Evolutionary conservation across 495 filamentous ascomycete species (phyloP).

Genomic region (Corynascus novoguineensis): DNA sequence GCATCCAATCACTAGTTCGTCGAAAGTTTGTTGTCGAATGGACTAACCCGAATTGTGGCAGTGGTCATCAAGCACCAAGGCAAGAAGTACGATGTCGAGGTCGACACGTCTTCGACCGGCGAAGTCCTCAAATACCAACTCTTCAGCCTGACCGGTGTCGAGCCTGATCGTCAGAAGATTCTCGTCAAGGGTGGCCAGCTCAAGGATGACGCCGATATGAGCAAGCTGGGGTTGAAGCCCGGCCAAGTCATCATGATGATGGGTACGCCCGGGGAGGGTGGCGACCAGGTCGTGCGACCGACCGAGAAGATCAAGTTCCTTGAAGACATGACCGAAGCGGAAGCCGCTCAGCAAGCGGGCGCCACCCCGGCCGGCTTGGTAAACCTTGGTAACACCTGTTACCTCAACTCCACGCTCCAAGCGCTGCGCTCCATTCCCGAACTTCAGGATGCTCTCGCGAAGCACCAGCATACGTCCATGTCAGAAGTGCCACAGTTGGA

Average conservation of each 20-base stretch:
- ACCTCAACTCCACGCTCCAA: conserved; percentile 94
- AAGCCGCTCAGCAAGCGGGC: conserved; percentile 73
- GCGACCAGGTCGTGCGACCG: conserved; percentile 60
- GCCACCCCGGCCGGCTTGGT: conserved; percentile 84
- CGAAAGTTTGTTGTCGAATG: neutral
- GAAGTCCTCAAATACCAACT: conserved; percentile 94
- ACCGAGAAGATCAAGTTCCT: conserved; percentile 81
- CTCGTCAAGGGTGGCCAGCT: conserved; percentile 88
- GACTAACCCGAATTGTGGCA: conserved; percentile 33
- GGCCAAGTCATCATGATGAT: conserved; percentile 94
- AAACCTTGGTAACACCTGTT: conserved; percentile 96
- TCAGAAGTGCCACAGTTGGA: conserved; percentile 50
- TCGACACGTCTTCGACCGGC: conserved; percentile 77
- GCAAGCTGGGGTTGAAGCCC: conserved; percentile 75
- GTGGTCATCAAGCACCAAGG: conserved; percentile 93
- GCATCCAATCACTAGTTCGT: neutral
- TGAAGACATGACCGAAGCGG: conserved; percentile 97
- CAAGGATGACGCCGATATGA: conserved; percentile 88
- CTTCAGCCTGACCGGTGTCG: conserved; percentile 90
- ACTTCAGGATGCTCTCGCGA: conserved; percentile 70
- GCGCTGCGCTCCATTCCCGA: conserved; percentile 84
- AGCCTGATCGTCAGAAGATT: conserved; percentile 94
- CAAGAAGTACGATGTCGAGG: conserved; percentile 88
- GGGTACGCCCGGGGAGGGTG: conserved; percentile 71
- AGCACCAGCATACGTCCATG: conserved; percentile 50